Conservation (phyloP, 2,329 filamentous ascomycete genomes). For the Mollisiaceae sp. region DNA sequence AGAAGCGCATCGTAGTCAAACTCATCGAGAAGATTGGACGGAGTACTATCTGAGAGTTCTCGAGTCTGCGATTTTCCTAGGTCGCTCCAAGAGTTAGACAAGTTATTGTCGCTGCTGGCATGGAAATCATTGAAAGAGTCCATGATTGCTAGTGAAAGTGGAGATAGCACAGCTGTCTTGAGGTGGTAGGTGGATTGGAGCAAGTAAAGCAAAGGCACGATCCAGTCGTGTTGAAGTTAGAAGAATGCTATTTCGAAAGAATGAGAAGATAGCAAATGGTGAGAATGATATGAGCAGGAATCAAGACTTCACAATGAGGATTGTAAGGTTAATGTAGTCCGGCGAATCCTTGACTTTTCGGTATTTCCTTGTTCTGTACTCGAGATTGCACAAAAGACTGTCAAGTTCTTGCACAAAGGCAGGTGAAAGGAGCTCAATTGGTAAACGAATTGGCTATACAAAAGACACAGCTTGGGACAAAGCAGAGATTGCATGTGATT, state of each 20-base stretch:
- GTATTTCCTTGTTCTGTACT: neutral
- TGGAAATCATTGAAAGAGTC: neutral
- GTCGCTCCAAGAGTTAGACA: neutral
- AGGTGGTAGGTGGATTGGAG: neutral
- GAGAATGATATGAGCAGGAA: constrained; percentile 11
- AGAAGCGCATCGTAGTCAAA: neutral
- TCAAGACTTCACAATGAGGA: constrained; percentile 22
- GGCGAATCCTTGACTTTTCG: neutral
- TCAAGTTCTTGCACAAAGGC: constrained; percentile 2
- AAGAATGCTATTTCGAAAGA: constrained; percentile 10
- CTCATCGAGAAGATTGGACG: neutral
- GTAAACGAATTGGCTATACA: neutral
- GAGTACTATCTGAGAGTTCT: neutral
- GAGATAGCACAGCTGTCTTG: constrained; percentile 26
- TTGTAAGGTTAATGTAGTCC: constrained; percentile 20
- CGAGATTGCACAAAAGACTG: neutral
- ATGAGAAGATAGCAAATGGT: constrained; percentile 5
- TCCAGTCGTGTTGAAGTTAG: constrained; percentile 25
- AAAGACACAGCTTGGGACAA: neutral
- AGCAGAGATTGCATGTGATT: neutral
- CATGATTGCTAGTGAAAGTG: neutral
- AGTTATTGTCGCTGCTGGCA: neutral
- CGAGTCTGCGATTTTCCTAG: neutral
- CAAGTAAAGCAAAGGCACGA: constrained; percentile 20
- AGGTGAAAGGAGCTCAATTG: too few species aligned